Conservation (phyloP, 2,329 filamentous ascomycete species). For the Aspergillus pseudonomiae region DNA sequence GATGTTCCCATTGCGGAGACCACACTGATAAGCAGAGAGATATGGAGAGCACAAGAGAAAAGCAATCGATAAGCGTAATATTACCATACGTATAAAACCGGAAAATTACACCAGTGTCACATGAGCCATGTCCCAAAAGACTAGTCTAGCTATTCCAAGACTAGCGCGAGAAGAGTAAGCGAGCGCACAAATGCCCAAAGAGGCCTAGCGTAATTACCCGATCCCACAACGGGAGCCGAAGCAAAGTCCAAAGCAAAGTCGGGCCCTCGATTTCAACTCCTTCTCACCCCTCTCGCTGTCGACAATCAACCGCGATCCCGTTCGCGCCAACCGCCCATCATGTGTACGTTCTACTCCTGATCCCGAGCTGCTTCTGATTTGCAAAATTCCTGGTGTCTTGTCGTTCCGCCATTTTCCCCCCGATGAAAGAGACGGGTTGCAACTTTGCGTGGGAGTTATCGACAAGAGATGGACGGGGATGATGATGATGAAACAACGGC, state of each 20-base stretch:
- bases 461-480: neutral
- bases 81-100: neutral
- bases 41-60: too few species aligned
- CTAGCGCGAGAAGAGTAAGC: slow-evolving; percentile 42
- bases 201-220: slow-evolving; percentile 40
- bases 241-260: slow-evolving; percentile 34
- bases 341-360: slow-evolving; percentile 47
- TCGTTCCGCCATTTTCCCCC: neutral
- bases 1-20: neutral
- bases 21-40: too few species aligned
- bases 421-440: neutral
- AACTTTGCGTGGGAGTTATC: neutral
- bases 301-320: slow-evolving; percentile 44
- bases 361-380: slow-evolving; percentile 13
- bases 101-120: neutral
- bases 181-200: slow-evolving; percentile 26
- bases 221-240: slow-evolving; percentile 43
- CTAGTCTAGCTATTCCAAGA: slow-evolving; percentile 4
- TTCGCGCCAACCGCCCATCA: slow-evolving; percentile 51
- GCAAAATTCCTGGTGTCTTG: neutral
- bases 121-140: neutral
- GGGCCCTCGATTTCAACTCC: slow-evolving; percentile 37
- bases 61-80: neutral
- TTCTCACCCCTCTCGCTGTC: slow-evolving; percentile 43
- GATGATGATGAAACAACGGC: neutral